Conservation (phyloP, 305 asterid species). For the Lippia alba region DNA sequence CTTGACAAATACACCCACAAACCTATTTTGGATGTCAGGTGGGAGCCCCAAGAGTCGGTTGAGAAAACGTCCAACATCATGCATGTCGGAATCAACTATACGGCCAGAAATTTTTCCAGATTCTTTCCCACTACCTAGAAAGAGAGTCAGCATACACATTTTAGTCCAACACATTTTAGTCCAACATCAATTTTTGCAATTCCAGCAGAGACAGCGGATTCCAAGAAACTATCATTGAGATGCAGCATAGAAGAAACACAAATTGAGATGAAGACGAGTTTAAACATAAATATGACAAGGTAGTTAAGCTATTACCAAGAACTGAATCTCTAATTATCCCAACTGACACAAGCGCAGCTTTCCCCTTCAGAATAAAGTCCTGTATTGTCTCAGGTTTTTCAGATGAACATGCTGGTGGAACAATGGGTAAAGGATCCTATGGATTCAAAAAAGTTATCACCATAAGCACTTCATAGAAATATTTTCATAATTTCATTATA, state of each 20-base stretch:
- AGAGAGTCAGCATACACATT: conserved; percentile 32
- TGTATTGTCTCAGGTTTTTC: conserved; percentile 70
- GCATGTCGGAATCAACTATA: conserved; percentile 91
- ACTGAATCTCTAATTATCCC: conserved; percentile 84
- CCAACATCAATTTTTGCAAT: neutral
- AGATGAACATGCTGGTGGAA: conserved; percentile 87
- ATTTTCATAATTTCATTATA: conserved; percentile 26
- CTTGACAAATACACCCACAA: conserved; percentile 37
- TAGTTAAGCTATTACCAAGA: conserved; percentile 58
- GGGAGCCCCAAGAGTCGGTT: conserved; percentile 95
- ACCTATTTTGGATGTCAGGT: conserved; percentile 95
- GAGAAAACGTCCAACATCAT: conserved; percentile 95
- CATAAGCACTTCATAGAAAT: conserved; percentile 26
- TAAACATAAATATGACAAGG: conserved; percentile 25
- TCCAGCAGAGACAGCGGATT: conserved; percentile 24
- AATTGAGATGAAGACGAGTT: conserved; percentile 19
- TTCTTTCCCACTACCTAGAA: conserved; percentile 79
- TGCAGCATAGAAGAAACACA: conserved; percentile 9
- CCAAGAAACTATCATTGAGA: conserved; percentile 25
- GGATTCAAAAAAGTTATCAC: conserved; percentile 28
- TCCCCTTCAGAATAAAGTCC: conserved; percentile 76
- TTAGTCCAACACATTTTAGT: conserved; percentile 25
- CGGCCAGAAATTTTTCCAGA: conserved; percentile 76
- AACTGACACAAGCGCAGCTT: conserved; percentile 90
- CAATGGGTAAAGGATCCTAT: conserved; percentile 77